Evolutionary conservation across 2,329 filamentous ascomycete genomes (phyloP), one percentile per base, ranked within the genome.

Genomic region (Aspergillus clavatus): DNA sequence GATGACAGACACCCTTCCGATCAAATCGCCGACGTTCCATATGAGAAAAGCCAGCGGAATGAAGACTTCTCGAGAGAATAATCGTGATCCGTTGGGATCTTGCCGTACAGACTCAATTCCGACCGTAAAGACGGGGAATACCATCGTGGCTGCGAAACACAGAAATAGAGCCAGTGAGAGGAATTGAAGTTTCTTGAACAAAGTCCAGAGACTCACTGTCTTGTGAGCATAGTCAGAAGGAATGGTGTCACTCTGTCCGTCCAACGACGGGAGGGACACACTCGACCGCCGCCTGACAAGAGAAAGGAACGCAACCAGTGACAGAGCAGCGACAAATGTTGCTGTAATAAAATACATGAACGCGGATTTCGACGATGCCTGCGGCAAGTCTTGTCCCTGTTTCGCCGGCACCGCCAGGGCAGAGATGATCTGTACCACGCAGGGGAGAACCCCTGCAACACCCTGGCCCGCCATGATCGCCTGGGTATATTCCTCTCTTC

Each of bases 391-490:
- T 19, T 66, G 58, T 21, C 71, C 60, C 46, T 73, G 66, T 38
- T 66, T 62, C 18, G 71, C 61, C 0, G 80, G 72, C 1, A 88
- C 75, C 26, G 81, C 78, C 8, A 96, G 74, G 10, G 95, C 89
- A 1, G 87, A 86, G 36, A 87, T 66, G 55, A 97, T 91, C 67
- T 97, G 90, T 1, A 89, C 87, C 38, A 95, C 76, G 38, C 87
- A 84, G 0, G 93, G 93, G 3, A 97, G 73, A 7, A 98, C 90
- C 23, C 93, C 93, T 0, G 93, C 90, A 3, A 98, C 77, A 24
- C 84, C 91, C 68, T 98, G 93, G 1, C 93, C 93, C 3, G 85
- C 83, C 90, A 98, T 97, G 67, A 97, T 89, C 19, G 86, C 91
- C 69, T 97, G 91, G 44, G 89, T 95, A 67, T 97, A 98, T 67